These are phyloP conservation scores for Starmerella etchellsii DNA, from an alignment of 805 yeast genomes.

Conservation along the genomic window DNA sequence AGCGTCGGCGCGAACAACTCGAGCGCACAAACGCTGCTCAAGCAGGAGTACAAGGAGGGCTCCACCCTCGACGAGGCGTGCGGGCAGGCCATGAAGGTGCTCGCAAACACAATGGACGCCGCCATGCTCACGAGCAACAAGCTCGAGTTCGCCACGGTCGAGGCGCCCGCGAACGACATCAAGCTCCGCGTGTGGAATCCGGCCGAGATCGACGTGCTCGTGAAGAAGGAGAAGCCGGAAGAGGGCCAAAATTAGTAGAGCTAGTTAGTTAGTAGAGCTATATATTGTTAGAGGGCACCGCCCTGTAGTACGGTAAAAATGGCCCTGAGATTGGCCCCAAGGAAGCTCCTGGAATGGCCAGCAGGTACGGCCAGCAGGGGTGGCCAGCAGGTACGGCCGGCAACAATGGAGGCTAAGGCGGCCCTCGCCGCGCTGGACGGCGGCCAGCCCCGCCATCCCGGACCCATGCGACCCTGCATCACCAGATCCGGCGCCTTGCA, in stretches of 20 bases:
- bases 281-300: no score
- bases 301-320: no score
- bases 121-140: constrained; percentile 77
- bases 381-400: no score
- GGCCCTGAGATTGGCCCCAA: no score
- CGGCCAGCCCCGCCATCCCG: no score
- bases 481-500: no score
- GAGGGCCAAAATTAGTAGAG: background rate
- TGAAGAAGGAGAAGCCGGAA: constrained; percentile 41
- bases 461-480: no score
- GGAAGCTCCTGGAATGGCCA: no score
- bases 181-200: constrained; percentile 69
- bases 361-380: no score
- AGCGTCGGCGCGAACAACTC: constrained; percentile 92
- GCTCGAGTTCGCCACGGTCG: constrained; percentile 70
- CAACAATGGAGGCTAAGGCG: no score
- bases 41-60: constrained; percentile 87
- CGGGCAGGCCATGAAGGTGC: constrained; percentile 77
- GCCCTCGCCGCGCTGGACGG: no score
- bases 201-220: constrained; percentile 56
- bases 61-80: constrained; percentile 55
- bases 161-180: constrained; percentile 27
- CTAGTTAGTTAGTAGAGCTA: no score
- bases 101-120: constrained; percentile 87
- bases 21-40: constrained; percentile 88